phyloP scores from a whole-genome alignment of 164 flowering plant species.

The Vitis amurensis region DNA sequence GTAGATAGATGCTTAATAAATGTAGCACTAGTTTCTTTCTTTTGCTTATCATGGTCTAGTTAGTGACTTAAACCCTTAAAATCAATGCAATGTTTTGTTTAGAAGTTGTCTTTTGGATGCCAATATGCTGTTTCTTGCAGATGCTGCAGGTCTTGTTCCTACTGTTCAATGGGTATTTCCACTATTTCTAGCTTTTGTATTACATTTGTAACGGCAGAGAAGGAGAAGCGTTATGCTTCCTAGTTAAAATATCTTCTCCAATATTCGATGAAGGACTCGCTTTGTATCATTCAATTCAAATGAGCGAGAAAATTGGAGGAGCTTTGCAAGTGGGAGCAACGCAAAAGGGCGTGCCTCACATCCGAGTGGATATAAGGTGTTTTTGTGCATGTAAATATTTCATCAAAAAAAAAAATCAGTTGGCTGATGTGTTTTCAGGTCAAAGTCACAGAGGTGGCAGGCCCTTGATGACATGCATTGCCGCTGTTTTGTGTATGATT shows the following conservation, averaged over 20 bases:
- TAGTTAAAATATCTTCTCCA: slow-evolving; percentile 20
- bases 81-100: too few species aligned
- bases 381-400: slow-evolving; percentile 53
- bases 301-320: slow-evolving; percentile 21
- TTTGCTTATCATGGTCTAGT: neutral
- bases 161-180: slow-evolving; percentile 24
- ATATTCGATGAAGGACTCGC: neutral
- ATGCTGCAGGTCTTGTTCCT: slow-evolving; percentile 25
- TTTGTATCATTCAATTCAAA: slow-evolving; percentile 10
- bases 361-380: slow-evolving; percentile 38
- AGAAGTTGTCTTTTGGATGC: neutral
- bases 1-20: neutral
- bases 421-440: slow-evolving; percentile 52
- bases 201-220: slow-evolving; percentile 23
- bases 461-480: slow-evolving; percentile 45
- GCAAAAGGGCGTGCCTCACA: slow-evolving; percentile 29
- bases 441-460: slow-evolving; percentile 77
- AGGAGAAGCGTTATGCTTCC: neutral
- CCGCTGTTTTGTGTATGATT: slow-evolving; percentile 44
- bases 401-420: slow-evolving; percentile 29
- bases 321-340: slow-evolving; percentile 24
- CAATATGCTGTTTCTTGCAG: slow-evolving; percentile 27
- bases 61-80: too few species aligned
- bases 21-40: neutral
- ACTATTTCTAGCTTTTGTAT: slow-evolving; percentile 30